Evolutionary conservation across 805 yeast species (phyloP).

Genomic region (Lachancea cidri): DNA sequence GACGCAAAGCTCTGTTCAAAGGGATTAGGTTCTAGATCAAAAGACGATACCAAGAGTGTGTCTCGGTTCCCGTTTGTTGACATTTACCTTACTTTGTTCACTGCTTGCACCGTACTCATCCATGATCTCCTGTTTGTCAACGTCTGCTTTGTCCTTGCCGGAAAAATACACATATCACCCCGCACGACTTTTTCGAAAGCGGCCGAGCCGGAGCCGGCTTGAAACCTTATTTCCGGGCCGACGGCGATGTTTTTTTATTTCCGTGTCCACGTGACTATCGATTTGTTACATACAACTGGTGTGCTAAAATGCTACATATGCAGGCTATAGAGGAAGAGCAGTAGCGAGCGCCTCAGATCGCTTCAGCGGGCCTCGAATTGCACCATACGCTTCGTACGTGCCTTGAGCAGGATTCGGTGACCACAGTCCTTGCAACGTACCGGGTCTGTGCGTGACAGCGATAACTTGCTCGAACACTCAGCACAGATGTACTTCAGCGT

Average conservation of each 20-base stretch:
- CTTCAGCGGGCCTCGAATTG: conserved; percentile 75
- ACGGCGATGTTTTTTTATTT: too few relatives aligned
- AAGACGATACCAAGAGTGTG: conserved; percentile 32
- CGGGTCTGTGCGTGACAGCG: conserved; percentile 88
- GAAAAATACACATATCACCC: background rate
- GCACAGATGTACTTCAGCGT: conserved; percentile 95
- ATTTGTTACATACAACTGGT: too few relatives aligned
- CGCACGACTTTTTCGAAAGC: background rate
- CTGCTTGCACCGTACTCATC: background rate
- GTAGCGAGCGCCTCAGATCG: too few relatives aligned
- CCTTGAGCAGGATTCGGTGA: conserved; percentile 94
- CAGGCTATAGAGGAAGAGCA: too few relatives aligned
- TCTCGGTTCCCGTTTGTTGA: conserved; percentile 1
- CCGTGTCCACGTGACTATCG: too few relatives aligned
- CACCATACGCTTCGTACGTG: conserved; percentile 95
- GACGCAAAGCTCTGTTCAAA: conserved; percentile 92
- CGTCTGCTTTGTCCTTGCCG: background rate
- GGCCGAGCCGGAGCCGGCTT: background rate
- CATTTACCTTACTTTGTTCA: background rate
- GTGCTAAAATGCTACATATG: background rate
- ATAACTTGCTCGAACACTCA: conserved; percentile 86
- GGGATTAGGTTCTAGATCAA: conserved; percentile 89
- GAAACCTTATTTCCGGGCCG: too few relatives aligned
- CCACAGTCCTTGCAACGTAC: conserved; percentile 99
- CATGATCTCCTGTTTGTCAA: background rate